Conservation (phyloP, 1,139 yeast species). For the Debaryomyces sp. region DNA sequence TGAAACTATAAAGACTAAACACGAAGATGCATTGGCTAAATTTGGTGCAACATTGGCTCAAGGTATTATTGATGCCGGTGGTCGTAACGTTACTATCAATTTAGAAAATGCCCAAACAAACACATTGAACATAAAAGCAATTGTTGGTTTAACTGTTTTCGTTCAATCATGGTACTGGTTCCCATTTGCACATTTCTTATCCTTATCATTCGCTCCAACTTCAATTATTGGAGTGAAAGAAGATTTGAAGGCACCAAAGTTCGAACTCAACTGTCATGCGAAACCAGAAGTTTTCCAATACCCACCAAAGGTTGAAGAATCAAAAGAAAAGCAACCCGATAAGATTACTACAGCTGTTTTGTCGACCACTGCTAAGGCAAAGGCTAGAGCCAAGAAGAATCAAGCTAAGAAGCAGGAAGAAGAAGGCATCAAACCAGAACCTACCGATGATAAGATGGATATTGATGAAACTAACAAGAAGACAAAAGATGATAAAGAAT, state of each 20-base stretch:
- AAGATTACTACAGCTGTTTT: constrained; percentile 91
- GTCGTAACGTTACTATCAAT: constrained; percentile 94
- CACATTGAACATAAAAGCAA: constrained; percentile 85
- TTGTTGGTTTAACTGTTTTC: constrained; percentile 89
- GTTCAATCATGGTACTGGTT: constrained; percentile 99
- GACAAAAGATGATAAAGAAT: constrained; percentile 15
- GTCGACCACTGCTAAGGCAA: constrained; percentile 90
- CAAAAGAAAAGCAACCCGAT: constrained; percentile 82
- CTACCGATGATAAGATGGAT: constrained; percentile 31
- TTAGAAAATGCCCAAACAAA: constrained; percentile 88
- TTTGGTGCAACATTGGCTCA: constrained; percentile 97
- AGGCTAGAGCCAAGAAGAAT: constrained; percentile 84
- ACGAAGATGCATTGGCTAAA: constrained; percentile 95
- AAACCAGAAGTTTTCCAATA: constrained; percentile 81
- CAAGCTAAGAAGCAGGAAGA: constrained; percentile 56
- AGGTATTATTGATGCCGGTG: constrained; percentile 99
- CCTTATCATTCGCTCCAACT: constrained; percentile 92
- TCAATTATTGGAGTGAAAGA: constrained; percentile 84
- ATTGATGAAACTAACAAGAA: constrained; percentile 28
- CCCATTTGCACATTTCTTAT: constrained; percentile 92
- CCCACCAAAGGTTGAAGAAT: constrained; percentile 85
- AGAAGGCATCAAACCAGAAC: constrained; percentile 16
- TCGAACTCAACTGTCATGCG: constrained; percentile 79
- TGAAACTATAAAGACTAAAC: constrained; percentile 78
- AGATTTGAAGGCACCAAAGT: constrained; percentile 85